phyloP scores from a whole-genome alignment of 2,329 filamentous ascomycete genomes.

The Boeremia exigua region DNA sequence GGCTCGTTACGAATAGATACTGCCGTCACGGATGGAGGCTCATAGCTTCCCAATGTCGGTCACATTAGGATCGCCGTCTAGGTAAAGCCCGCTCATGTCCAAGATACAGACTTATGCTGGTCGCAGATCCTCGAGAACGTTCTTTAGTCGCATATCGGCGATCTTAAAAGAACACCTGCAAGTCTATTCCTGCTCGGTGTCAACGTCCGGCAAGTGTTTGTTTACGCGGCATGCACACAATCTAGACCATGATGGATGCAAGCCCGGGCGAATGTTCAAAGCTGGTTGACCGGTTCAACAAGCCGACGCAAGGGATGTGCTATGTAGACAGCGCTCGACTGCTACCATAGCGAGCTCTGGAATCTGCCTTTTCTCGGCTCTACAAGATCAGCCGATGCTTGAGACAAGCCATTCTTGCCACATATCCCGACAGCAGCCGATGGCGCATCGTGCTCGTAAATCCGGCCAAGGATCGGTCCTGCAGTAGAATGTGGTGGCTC shows the following conservation, averaged over 20 bases:
- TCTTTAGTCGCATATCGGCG: not conserved
- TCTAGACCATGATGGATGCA: not conserved
- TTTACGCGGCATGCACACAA: not conserved
- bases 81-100: not conserved
- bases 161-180: not conserved
- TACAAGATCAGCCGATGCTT: not conserved
- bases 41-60: not conserved
- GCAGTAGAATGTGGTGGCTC: no score
- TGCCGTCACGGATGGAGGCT: slow-evolving; percentile 5
- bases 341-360: not conserved
- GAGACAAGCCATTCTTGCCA: not conserved
- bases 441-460: not conserved
- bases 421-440: not conserved
- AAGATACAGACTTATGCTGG: not conserved
- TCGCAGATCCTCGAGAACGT: slow-evolving; percentile 1
- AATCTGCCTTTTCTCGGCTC: not conserved
- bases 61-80: slow-evolving; percentile 14
- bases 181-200: not conserved
- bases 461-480: no score
- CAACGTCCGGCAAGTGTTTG: not conserved
- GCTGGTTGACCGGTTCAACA: not conserved
- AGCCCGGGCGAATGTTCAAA: not conserved
- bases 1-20: slow-evolving; percentile 4
- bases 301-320: slow-evolving; percentile 6
- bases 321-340: not conserved